Evolutionary conservation across 2,329 filamentous ascomycete species (phyloP), one percentile per base, ranked within the genome.

Genomic region (Monilinia vaccinii-corymbosi): DNA sequence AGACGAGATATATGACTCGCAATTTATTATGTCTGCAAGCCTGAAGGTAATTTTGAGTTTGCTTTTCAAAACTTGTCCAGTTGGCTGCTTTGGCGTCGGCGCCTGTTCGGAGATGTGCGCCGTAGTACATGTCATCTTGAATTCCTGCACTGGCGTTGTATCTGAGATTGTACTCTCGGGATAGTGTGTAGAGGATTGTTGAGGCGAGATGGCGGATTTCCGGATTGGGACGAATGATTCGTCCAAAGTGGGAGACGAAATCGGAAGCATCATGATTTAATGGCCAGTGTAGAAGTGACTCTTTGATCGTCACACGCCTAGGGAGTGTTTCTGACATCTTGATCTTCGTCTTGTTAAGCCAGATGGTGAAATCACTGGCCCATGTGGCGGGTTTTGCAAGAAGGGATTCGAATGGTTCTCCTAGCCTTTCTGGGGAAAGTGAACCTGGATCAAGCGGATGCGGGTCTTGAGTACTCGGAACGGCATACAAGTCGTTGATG

Each of bases 21-120:
- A 56, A 32, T 23, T 42, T 32, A 8, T 60, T 56, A 16, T 60
- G 58, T 13, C 44, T 60, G 10, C 51, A 53, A 9, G 58, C 58
- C 44, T 60, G 58, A 10, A 60, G 48, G 34, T 59, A 59, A 4
- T 59, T 59, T 25, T 44, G 36, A 1, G 56, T 34, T 25, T 62
- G 56, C 4, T 34, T 45, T 38, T 48, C 48, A 3, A 53, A 36
- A 11, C 23, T 16, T 1, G 56, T 56, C 46, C 56, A 61, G 31
- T 46, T 51, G 13, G 50, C 42, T 46, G 50, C 50, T 46, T 42
- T 50, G 18, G 74, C 73, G 56, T 76, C 74, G 5, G 58, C 61
- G n/a, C 70, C 72, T 1, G 73, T 74, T 23, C 72, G 68, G 36
- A 77, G 61, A 62, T 76, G 72, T 0, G 71, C 75, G 23, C 74